Evolutionary conservation across 179 eudicot genomes (phyloP).

Genomic region (Patellifolia procumbens): DNA sequence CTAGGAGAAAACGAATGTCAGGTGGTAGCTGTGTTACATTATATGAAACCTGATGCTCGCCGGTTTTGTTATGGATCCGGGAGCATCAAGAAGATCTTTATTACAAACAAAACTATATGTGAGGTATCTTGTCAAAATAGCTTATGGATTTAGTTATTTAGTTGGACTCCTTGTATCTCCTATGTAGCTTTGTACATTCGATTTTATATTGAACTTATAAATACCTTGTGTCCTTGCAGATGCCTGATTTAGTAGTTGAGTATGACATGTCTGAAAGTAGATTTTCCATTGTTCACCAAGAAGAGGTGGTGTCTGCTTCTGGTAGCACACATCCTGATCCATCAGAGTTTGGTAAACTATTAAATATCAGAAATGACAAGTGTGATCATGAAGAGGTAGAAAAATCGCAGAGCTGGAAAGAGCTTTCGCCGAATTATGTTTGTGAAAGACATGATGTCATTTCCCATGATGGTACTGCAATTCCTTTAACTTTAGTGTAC

Average conservation of each 20-base stretch:
- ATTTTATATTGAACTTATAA: conserved; percentile 30
- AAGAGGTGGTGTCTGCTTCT: conserved; percentile 66
- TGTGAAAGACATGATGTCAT: conserved; percentile 70
- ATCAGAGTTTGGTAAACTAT: conserved; percentile 22
- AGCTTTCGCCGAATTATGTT: conserved; percentile 51
- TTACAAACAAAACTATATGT: background rate
- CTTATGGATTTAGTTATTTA: background rate
- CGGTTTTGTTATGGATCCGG: background rate
- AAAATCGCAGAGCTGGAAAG: conserved; percentile 43
- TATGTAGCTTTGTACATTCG: background rate
- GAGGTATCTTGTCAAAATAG: background rate
- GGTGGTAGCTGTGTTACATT: no score
- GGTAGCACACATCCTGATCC: conserved; percentile 22
- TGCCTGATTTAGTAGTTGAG: conserved; percentile 83
- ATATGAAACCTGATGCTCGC: background rate
- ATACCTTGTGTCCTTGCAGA: conserved; percentile 40
- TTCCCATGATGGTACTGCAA: conserved; percentile 66
- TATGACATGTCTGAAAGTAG: conserved; percentile 69
- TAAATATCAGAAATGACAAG: conserved; percentile 21
- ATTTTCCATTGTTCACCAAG: conserved; percentile 73
- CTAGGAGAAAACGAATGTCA: background rate
- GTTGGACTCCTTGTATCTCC: background rate
- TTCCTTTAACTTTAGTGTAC: conserved; percentile 78
- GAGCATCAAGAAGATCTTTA: background rate
- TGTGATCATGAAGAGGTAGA: conserved; percentile 39